phyloP scores from a whole-genome alignment of 345 rosid genomes.

The Eucalyptus tenuipes region DNA sequence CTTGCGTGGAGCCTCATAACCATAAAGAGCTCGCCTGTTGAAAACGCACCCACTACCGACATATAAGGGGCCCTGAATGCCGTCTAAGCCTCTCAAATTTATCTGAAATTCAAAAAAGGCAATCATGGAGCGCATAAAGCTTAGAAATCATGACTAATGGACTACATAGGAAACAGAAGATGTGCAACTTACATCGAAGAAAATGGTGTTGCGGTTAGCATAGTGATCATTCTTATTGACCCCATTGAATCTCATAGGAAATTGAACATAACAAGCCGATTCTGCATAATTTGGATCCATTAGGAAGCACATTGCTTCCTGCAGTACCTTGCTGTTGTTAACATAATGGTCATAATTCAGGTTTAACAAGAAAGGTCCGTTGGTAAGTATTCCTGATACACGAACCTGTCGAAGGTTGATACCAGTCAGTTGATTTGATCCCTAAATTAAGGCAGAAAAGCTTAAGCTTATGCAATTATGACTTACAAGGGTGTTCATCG shows the following conservation, averaged over 20 bases:
- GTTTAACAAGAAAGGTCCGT: conserved; percentile 4
- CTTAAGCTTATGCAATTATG: not conserved
- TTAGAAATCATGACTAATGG: not conserved
- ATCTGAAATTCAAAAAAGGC: not conserved
- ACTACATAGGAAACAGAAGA: not conserved
- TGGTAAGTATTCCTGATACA: conserved; percentile 8
- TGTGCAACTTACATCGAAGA: conserved; percentile 1
- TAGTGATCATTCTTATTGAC: not conserved
- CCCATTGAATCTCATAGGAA: conserved; percentile 9
- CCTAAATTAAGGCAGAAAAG: not conserved
- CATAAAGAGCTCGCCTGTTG: conserved; percentile 2
- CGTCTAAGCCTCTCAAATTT: conserved; percentile 16
- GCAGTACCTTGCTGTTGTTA: conserved; percentile 7
- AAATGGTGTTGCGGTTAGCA: conserved; percentile 6
- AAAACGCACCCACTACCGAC: conserved; percentile 3
- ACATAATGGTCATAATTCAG: not conserved
- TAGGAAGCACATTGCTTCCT: conserved; percentile 18
- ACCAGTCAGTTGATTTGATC: not conserved
- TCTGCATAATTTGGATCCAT: conserved; percentile 8
- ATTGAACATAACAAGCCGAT: conserved; percentile 9
- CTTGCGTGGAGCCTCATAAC: conserved; percentile 2
- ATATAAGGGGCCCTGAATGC: conserved; percentile 9
- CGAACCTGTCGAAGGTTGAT: not conserved
- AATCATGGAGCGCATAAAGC: too few species aligned
- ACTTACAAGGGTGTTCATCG: conserved; percentile 7